Evolutionary conservation across 2,329 filamentous ascomycete species (phyloP), one percentile per base, ranked within the genome.

Genomic region (Zalaria sp.): DNA sequence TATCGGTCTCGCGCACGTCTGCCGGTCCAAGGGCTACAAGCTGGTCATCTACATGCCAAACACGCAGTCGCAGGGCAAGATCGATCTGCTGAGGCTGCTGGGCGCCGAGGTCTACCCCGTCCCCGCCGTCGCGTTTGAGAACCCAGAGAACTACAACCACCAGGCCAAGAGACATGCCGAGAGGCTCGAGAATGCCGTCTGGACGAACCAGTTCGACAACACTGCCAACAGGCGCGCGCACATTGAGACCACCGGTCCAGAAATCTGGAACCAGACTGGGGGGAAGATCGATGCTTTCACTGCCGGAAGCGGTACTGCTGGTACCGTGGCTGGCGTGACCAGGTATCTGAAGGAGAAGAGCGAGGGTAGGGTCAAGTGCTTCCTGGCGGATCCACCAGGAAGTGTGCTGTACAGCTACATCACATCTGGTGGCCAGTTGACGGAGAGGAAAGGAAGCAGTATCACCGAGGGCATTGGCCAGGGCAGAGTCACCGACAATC

Each of bases 191-290:
- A 91, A 91, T 54, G 87, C 89, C 5, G 88, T 96, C 9, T 98
- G 91, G 91, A 98, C 91, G 36, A 93, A 98, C 65, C 91, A 98
- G 66, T 98, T 98, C 65, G 91, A 98, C 62, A 98, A 98, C 68
- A 79, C 73, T 40, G 91, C 91, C 41, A 98, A 98, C 65, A 75
- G 91, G 40, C 79, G 83, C 56, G 91, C 91, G 38, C 91, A 98
- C 60, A 81, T 96, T 52, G 89, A 95, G 69, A 96, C 89, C 2
- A 98, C 91, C 0, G 91, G 91, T 0, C 91, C 91, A 0, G 91
- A 98, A 65, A 94, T 98, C 58, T 98, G 91, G 91, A 68, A 79
- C 27, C 91, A 98, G 70, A 96, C 91, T 0, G 65, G 59, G 2
- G 89, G 91, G 31, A 80, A 80, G 49, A 65, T 98, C 25, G 87